Evolutionary conservation across 169 alveolate species (phyloP), one percentile per base, ranked within the genome.

Genomic region (Ichthyophthirius multifiliis): DNA sequence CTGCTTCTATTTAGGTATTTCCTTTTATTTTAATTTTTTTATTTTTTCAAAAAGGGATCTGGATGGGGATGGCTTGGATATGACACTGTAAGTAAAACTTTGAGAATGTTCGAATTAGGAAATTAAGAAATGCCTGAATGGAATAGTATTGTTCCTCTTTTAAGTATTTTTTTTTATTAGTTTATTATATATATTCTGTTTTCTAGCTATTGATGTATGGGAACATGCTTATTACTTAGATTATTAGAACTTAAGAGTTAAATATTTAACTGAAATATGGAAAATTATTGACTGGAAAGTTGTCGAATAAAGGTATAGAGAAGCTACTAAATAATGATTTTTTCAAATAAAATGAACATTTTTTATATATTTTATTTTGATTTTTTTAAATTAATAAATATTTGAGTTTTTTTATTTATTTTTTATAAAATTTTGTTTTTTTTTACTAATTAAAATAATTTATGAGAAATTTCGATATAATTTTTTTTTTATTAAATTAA

Each of bases 61-160:
- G 99, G 99, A 16, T 98, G 99, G 99, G 99, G 98, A 43, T 98
- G 99, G 99, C 93, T 98, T 41, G 98, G 96, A 30, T 92, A 93
- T 83, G 95, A 97, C 91, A 89, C 95, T 64, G 88, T 89, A 76
- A 95, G 97, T 37, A 96, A 95, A 76, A 44, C 79, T 90, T 97
- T 30, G 96, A 94, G 76, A 95, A 97, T 74, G 93, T 93, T 76
- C 95, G 94, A 87, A 95, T 98, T 43, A 7, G 96, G 92, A 32
- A 98, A 97, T 83, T 97, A 98, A 46, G 98, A 97, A 15, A 86
- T 94, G 43, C 98, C 99, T 41, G 88, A 95, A 75, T 87, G 85
- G 35, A 92, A 92, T 44, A 95, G 92, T 64, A 79, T 94, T 18
- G 98, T 96, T 32, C 86, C 86, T 27, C 62, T 81, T 15, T 81